Percentiles rank a stretch among this genome's conserved stretches.
Conservation (phyloP, 106 monocot species). For the Dioscorea zingiberensis region DNA sequence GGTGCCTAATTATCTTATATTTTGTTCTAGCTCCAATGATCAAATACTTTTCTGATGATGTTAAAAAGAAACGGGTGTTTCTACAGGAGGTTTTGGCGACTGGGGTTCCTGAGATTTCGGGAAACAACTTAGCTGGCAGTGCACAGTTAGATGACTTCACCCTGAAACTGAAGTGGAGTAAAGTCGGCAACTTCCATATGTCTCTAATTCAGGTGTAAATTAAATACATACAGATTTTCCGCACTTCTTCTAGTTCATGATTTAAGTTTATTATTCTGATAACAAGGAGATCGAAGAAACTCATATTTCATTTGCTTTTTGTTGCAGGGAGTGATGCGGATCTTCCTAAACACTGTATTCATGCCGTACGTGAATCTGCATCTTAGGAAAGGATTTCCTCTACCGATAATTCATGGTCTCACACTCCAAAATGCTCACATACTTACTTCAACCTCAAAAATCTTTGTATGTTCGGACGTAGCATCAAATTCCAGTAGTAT, state of each 20-base stretch:
- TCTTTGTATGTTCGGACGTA: conserved; percentile 59
- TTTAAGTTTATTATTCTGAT: too few relatives aligned
- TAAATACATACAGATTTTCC: not conserved
- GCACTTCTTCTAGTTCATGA: too few relatives aligned
- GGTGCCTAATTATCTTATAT: too few relatives aligned
- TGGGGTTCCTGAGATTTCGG: conserved; percentile 49
- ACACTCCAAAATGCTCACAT: conserved; percentile 56
- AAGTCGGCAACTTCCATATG: conserved; percentile 82
- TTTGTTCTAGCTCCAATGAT: too few relatives aligned
- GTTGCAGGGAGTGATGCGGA: conserved; percentile 64
- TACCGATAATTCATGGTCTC: conserved; percentile 63
- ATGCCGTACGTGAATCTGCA: conserved; percentile 62
- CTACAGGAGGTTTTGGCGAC: conserved; percentile 64
- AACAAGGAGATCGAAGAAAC: too few relatives aligned
- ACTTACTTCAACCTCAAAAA: conserved; percentile 25
- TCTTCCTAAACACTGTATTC: conserved; percentile 60
- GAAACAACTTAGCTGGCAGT: conserved; percentile 59
- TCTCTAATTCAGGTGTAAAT: conserved; percentile 65
- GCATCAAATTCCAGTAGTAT: conserved; percentile 3
- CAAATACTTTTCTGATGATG: too few relatives aligned
- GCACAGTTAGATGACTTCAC: conserved; percentile 57
- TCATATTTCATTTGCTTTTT: conserved; percentile 2
- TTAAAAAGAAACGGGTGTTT: not conserved
- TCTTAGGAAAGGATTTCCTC: conserved; percentile 50
- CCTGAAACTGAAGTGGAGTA: conserved; percentile 83